Evolutionary conservation across 2,329 filamentous ascomycete species (phyloP), one percentile per base, ranked within the genome.

Genomic region (Chrysoporthe deuterocubensis): DNA sequence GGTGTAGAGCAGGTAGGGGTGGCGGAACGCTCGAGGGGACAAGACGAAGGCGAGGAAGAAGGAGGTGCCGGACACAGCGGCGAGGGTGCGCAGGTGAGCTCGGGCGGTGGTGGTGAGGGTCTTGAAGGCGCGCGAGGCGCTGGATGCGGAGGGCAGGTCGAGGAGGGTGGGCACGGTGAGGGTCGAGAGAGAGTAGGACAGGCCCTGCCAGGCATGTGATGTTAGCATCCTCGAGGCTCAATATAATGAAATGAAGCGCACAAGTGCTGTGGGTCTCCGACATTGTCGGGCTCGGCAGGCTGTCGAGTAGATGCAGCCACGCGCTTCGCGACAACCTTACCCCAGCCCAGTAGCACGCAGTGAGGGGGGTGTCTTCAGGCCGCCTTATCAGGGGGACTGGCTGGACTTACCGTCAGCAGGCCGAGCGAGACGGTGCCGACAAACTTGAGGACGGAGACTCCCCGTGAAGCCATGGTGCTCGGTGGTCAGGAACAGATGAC

Each of bases 1-100:
- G 16, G 93, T 93, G 89, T 96, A 97, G 68, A 97, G 80, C 37
- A 97, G 89, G 77, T 97, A 98, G 0, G 95, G 95, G 77, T 98
- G 95, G 76, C 91, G 89, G 73, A 87, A 85, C 66, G 89, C 86
- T 37, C 88, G 85, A 0, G 94, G 92, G 2, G 94, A 95, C 72
- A 96, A 82, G 57, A 85, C 78, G 79, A 91, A 97, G 71, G 94
- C 92, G 72, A 95, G 86, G 73, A 93, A 82, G 75, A 97, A 89
- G 42, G 92, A 89, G 64, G 87, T 82, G 65, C 89, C 87, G 64
- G 93, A 89, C 73, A 96, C 79, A 72, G 87, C 83, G 62, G 91
- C 87, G 63, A 96, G 86, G 43, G 86, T 80, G 66, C 90, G 84
- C 69, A 92, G 83, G 73, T 93, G 91, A 57, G 85, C 84, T 66